Conservation (phyloP, 176 grass and related monocot genomes). For the Avena insularis region DNA sequence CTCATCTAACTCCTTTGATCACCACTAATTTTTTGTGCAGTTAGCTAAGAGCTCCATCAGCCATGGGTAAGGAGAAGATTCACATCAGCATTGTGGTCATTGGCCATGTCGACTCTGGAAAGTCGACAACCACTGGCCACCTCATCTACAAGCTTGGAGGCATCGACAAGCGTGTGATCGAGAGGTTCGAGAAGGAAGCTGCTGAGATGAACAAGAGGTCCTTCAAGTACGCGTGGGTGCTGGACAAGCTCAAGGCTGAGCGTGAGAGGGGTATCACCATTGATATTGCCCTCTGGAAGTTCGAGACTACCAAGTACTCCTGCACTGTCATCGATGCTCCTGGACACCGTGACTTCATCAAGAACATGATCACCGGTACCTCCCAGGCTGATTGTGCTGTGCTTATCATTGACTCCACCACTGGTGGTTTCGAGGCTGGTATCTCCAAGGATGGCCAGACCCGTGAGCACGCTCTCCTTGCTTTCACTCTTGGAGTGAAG, state of each 20-base stretch:
- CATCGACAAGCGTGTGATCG: constrained; percentile 90
- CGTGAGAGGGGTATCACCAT: constrained; percentile 85
- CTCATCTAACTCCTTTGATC: background rate
- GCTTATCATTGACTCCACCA: constrained; percentile 83
- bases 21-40: constrained; percentile 2
- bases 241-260: constrained; percentile 94
- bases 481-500: constrained; percentile 78
- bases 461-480: constrained; percentile 82
- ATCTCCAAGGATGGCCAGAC: constrained; percentile 91
- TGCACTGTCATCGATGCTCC: constrained; percentile 87
- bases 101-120: constrained; percentile 80
- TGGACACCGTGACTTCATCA: constrained; percentile 84
- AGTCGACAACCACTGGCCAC: constrained; percentile 80
- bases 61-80: constrained; percentile 86
- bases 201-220: constrained; percentile 93
- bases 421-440: constrained; percentile 87
- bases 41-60: constrained; percentile 9
- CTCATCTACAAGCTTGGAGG: constrained; percentile 88
- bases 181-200: constrained; percentile 81
- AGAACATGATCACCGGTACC: constrained; percentile 88
- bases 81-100: constrained; percentile 88
- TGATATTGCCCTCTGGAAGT: constrained; percentile 84
- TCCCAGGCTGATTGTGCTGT: constrained; percentile 87
- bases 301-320: constrained; percentile 83
- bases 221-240: constrained; percentile 91